Evolutionary conservation across 1,284 basidiomycete genomes (phyloP).

Genomic region (Somion occarium): DNA sequence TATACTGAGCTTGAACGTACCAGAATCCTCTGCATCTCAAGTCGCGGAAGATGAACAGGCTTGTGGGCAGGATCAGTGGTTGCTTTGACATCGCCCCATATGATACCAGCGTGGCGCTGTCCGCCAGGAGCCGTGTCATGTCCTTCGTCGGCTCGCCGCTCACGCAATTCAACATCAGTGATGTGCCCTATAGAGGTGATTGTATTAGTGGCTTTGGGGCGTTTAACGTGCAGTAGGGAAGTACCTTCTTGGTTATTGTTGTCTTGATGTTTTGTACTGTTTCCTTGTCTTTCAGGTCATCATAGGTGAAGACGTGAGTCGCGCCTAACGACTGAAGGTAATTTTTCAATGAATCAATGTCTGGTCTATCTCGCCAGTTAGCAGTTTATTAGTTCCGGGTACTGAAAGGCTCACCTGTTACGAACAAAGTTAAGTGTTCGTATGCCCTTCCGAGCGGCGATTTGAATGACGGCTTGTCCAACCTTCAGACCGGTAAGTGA

Average conservation of each 20-base stretch:
- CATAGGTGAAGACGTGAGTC: conserved; percentile 70
- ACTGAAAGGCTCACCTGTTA: conserved; percentile 43
- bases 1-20: too few species aligned
- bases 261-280: conserved; percentile 31
- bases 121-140: conserved; percentile 64
- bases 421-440: conserved; percentile 79
- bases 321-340: conserved; percentile 61
- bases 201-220: neutral
- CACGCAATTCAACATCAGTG: conserved; percentile 77
- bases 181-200: conserved; percentile 39
- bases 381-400: neutral
- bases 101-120: conserved; percentile 70
- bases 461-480: conserved; percentile 78
- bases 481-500: conserved; percentile 38
- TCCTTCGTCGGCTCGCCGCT: conserved; percentile 63
- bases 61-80: conserved; percentile 73
- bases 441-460: conserved; percentile 61
- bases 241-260: conserved; percentile 53
- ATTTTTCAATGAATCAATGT: conserved; percentile 45
- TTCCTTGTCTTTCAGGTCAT: conserved; percentile 54
- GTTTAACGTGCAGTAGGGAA: too few species aligned
- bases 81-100: conserved; percentile 89
- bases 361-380: conserved; percentile 36
- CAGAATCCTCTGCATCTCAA: conserved; percentile 70
- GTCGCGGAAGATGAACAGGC: conserved; percentile 79